Evolutionary conservation across 2,329 filamentous ascomycete species (phyloP).

Genomic region (Epichloe uncinata): DNA sequence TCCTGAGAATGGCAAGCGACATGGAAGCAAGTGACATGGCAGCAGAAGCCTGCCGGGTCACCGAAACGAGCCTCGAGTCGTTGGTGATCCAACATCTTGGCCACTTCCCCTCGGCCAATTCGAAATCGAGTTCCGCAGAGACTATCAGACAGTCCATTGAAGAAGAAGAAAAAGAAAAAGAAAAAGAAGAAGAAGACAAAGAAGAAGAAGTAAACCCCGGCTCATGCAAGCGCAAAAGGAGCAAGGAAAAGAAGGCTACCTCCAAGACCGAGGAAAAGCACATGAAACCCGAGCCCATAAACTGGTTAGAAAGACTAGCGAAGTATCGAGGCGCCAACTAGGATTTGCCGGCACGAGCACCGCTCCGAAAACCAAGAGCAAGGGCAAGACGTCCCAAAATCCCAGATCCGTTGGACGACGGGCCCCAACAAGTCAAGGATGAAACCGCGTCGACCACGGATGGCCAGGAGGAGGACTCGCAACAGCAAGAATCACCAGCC

Average conservation of each 20-base stretch:
- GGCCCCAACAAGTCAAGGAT: background rate
- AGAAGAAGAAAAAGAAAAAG: no score
- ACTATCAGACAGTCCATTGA: background rate
- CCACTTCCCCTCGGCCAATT: background rate
- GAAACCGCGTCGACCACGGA: background rate
- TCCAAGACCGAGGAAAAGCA: background rate
- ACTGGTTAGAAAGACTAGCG: background rate
- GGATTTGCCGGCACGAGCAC: background rate
- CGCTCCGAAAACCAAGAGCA: background rate
- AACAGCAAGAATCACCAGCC: background rate
- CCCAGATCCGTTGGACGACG: slow-evolving; percentile 1
- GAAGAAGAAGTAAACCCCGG: background rate
- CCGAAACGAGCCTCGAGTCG: background rate
- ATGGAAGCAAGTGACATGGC: background rate
- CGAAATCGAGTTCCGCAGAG: background rate
- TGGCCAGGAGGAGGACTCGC: background rate
- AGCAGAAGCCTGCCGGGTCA: background rate
- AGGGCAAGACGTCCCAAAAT: background rate
- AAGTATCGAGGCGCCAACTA: background rate
- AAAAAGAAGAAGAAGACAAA: no score
- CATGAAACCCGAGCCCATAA: background rate
- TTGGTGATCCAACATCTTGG: background rate
- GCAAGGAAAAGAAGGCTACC: background rate
- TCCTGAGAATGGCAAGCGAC: no score
- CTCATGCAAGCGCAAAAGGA: background rate